These are phyloP conservation scores for Coniochaeta prunicola DNA, from an alignment of 2,329 filamentous ascomycete genomes.

Conservation along the genomic window DNA sequence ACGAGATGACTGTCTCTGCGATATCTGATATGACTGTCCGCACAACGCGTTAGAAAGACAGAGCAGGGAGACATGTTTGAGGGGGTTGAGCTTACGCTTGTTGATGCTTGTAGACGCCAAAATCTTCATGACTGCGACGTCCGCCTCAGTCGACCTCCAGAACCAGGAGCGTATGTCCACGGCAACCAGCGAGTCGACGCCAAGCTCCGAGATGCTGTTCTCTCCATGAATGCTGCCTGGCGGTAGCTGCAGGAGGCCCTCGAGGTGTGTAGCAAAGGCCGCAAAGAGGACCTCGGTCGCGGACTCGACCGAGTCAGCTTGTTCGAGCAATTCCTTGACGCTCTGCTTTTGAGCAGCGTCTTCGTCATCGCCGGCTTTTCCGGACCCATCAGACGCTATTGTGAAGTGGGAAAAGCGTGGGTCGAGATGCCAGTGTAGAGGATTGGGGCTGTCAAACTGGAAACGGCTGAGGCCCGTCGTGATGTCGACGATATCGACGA, in stretches of 20 bases:
- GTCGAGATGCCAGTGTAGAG: conserved; percentile 34
- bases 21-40: not conserved
- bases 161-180: conserved; percentile 39
- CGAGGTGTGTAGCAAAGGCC: conserved; percentile 21
- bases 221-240: conserved; percentile 20
- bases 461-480: conserved; percentile 34
- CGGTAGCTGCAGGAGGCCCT: conserved; percentile 21
- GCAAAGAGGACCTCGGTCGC: conserved; percentile 17
- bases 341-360: conserved; percentile 5
- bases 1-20: not conserved
- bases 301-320: conserved; percentile 11
- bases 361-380: conserved; percentile 1
- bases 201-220: conserved; percentile 26
- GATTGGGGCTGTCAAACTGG: conserved; percentile 17
- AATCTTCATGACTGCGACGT: conserved; percentile 39
- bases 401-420: conserved; percentile 34
- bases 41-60: not conserved
- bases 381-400: conserved; percentile 8
- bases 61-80: not conserved
- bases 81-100: conserved; percentile 10
- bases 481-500: conserved; percentile 22
- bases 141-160: conserved; percentile 28
- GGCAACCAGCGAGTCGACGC: conserved; percentile 32
- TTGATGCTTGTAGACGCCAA: conserved; percentile 23
- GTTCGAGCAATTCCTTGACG: conserved; percentile 21